phyloP scores from a whole-genome alignment of 768 basidiomycete species.

The Auricularia heimuer region DNA sequence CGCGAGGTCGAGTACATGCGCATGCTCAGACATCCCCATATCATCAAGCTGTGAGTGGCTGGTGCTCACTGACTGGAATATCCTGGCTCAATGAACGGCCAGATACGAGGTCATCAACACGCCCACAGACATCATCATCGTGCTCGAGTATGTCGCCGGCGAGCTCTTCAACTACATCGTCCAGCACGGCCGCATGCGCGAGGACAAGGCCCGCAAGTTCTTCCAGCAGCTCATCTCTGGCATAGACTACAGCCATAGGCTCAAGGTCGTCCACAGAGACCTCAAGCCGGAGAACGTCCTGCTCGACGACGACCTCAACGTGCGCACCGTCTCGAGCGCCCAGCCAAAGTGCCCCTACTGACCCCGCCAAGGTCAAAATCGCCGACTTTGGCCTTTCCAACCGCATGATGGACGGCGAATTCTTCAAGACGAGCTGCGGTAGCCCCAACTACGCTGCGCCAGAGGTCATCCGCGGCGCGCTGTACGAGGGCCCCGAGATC shows the following conservation, averaged over 20 bases:
- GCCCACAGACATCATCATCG: slow-evolving; percentile 93
- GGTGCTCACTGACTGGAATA: slow-evolving; percentile 6
- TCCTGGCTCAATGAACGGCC: slow-evolving; percentile 3
- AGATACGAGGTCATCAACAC: slow-evolving; percentile 71
- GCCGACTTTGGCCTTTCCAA: slow-evolving; percentile 98
- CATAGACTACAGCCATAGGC: slow-evolving; percentile 91
- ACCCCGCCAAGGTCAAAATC: slow-evolving; percentile 60
- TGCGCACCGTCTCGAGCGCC: not conserved
- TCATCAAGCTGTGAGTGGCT: slow-evolving; percentile 81
- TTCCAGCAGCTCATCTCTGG: slow-evolving; percentile 98
- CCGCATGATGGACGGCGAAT: slow-evolving; percentile 93
- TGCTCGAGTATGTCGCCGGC: slow-evolving; percentile 91
- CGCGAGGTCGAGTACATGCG: slow-evolving; percentile 97
- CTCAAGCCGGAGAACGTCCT: slow-evolving; percentile 94
- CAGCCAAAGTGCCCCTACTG: not conserved
- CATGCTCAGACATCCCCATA: slow-evolving; percentile 87
- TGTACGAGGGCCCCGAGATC: slow-evolving; percentile 96
- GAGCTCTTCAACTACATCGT: slow-evolving; percentile 99
- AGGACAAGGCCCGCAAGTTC: slow-evolving; percentile 80
- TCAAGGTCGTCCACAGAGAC: slow-evolving; percentile 97
- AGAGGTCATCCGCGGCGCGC: slow-evolving; percentile 89
- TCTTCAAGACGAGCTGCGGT: slow-evolving; percentile 94
- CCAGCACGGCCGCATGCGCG: slow-evolving; percentile 82
- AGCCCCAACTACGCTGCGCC: slow-evolving; percentile 99
- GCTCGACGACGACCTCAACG: slow-evolving; percentile 72